Conservation (phyloP, 169 alveolate species). For the Plasmodium chabaudi region DNA sequence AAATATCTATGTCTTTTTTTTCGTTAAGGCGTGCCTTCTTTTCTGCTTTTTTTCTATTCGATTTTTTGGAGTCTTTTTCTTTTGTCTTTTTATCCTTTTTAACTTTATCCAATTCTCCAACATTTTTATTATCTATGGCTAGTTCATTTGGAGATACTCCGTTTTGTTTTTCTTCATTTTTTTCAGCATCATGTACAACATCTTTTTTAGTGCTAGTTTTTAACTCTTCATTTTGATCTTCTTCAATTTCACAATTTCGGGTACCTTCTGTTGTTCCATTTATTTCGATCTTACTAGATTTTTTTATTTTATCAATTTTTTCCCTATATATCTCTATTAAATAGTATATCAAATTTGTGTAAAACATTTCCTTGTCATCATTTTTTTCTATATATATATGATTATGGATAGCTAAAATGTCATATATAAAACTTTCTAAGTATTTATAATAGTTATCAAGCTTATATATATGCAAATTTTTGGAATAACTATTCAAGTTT, state of each 20-base stretch:
- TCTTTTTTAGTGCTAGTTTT: not conserved
- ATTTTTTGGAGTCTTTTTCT: not conserved
- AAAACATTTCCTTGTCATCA: conserved; percentile 42
- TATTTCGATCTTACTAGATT: not conserved
- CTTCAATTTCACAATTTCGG: not conserved
- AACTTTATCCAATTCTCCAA: not conserved
- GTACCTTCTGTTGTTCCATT: not conserved
- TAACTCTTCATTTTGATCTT: not conserved
- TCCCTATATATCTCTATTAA: conserved; percentile 43
- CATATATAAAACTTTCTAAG: conserved; percentile 59
- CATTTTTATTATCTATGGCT: not conserved
- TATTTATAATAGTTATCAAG: conserved; percentile 50
- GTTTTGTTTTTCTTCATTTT: not conserved
- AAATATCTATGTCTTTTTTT: conserved; percentile 6
- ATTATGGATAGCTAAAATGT: conserved; percentile 29
- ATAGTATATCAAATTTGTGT: conserved; percentile 33
- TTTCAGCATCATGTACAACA: not conserved
- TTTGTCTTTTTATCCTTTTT: not conserved
- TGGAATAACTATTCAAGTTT: conserved; percentile 27
- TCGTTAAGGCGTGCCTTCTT: conserved; percentile 1
- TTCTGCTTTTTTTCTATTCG: not conserved
- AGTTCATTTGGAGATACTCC: not conserved
- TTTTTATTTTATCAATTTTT: conserved; percentile 25
- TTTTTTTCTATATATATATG: conserved; percentile 62
- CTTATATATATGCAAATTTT: conserved; percentile 42